Percentiles rank a stretch among this genome's conserved stretches.
Evolutionary conservation across 2,329 filamentous ascomycete species (phyloP).

Genomic region (Elsinoe necatrix): DNA sequence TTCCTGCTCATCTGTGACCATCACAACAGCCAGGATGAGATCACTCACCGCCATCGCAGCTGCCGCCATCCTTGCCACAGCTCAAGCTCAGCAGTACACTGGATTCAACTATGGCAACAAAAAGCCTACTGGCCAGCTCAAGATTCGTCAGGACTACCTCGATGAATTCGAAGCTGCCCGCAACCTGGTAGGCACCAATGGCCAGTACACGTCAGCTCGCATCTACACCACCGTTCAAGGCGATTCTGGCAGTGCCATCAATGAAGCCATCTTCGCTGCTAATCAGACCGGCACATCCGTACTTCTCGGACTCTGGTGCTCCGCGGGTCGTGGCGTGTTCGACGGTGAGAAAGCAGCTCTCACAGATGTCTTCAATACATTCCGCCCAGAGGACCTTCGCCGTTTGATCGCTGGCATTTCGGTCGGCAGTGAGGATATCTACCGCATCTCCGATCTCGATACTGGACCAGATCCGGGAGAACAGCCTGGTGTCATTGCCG

Average conservation of each 20-base stretch:
- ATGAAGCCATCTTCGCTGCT: conserved; percentile 67
- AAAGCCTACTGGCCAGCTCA: conserved; percentile 52
- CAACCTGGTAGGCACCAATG: conserved; percentile 46
- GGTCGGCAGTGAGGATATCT: conserved; percentile 71
- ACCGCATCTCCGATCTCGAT: conserved; percentile 23
- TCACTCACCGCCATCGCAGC: neutral
- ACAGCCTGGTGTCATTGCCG: conserved; percentile 6
- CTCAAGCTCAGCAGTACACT: conserved; percentile 12
- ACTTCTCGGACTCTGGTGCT: conserved; percentile 77
- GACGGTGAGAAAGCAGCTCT: conserved; percentile 68
- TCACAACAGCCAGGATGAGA: conserved; percentile 1
- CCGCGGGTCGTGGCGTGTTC: conserved; percentile 54
- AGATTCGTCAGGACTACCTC: conserved; percentile 56
- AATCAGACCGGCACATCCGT: conserved; percentile 70
- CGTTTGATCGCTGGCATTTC: conserved; percentile 73
- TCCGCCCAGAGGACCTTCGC: conserved; percentile 54
- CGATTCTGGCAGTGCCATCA: conserved; percentile 47
- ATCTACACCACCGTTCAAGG: conserved; percentile 68
- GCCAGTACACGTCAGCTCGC: conserved; percentile 57
- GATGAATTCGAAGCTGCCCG: conserved; percentile 57
- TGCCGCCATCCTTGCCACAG: neutral
- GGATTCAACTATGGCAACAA: conserved; percentile 63
- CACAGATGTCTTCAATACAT: conserved; percentile 57
- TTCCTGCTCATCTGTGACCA: neutral
- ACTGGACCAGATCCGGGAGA: conserved; percentile 11